Base-by-base conservation (phyloP, 2,329 filamentous ascomycete species). In the Neofusicoccum laricinum region DNA sequence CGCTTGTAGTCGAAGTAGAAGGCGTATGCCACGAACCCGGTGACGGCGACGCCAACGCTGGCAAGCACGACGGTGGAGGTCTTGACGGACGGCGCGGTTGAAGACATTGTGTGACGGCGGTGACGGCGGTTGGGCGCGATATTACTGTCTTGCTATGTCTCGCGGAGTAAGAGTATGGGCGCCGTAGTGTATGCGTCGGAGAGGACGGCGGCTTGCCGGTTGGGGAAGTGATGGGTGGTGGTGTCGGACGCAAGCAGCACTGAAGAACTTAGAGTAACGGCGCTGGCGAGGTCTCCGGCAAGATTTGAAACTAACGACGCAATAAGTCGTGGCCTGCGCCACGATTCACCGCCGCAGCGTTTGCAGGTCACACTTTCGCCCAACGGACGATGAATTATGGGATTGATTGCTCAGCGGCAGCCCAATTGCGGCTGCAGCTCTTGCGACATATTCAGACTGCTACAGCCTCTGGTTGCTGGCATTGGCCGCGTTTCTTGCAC, bases 1-100 rank as follows among this genome's bases (percentile, higher is more conserved):
- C 87, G 82, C 74, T 83, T 83, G 80, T 88, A 82, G 76, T 89
- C 87, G 69, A 89, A 89, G 80, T 88, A 89, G 69, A 85, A 77
- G 70, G 86, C 87, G 75, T 89, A 89, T 71, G 85, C 87, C 69
- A 89, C 76, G 66, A 86, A 74, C 69, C 85, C 85, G 46, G 86
- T 84, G 67, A 86, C 75, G 69, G 86, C 74, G 61, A 85, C 85
- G 78, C 85, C 86, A 69, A 83, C 81, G 66, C 83, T 82, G 71
- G 85, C 81, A 74, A 84, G 80, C 69, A 84, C 80, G 73, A 88
- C 79, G 68, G 85, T 86, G 46, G 85, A 83, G 61, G 84, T 82
- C 72, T 81, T 83, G 76, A 86, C 80, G 64, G 73, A 79, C 70
- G 75, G 75, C 61, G 68, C 61, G 66, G 66, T 64, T 43, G 71